Base-by-base conservation (phyloP, 352 stramenopile genomes). In the Pythium folliculosum region DNA sequence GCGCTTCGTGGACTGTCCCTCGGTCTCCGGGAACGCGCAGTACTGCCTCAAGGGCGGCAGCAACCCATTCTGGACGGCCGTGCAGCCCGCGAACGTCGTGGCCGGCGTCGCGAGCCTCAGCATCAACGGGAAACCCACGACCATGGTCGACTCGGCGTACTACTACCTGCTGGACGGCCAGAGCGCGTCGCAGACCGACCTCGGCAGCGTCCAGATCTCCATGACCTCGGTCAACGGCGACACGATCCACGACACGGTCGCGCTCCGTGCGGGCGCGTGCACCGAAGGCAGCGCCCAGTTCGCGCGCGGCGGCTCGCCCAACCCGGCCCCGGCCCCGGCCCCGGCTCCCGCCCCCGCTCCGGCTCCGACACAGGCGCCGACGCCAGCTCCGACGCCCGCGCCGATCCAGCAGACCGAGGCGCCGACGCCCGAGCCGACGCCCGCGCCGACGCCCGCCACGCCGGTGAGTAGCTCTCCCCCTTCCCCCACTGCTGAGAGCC, bases 211-310 rank as follows among this genome's bases (percentile, higher is more conserved):
- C 0, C 72, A 67, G 12, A 76, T 92, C 32, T 65, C 77, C 5
- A 68, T 88, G 50, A 92, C 81, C 47, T 86, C 84, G 59, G 65
- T 83, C 16, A 80, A 74, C 50, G 84, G 80, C 27, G 77, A 92
- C 56, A 73, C 71, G 49, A 80, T 91, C 50, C 68, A 76, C 43
- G 81, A 88, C 51, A 89, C 77, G 16, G 77, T 91, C 9, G 79
- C 78, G n/a, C 73, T 91, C 16, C 68, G 48, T 6, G 56, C 55
- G 14, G 64, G 64, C 13, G 40, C 47, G 10, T 71, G 64, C n/a
- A 61, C 56, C 5, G 64, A 65, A 37, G 56, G 64, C 12, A 40
- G 3, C 12, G 37, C 19, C 50, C 64, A 71, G 57, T 71, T 71
- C 17, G n/a, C 19, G 7, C 54, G 52, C 43, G 64, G 56, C 22